phyloP scores from a whole-genome alignment of 768 basidiomycete species.

The Rhodotorula kratochvilovae region DNA sequence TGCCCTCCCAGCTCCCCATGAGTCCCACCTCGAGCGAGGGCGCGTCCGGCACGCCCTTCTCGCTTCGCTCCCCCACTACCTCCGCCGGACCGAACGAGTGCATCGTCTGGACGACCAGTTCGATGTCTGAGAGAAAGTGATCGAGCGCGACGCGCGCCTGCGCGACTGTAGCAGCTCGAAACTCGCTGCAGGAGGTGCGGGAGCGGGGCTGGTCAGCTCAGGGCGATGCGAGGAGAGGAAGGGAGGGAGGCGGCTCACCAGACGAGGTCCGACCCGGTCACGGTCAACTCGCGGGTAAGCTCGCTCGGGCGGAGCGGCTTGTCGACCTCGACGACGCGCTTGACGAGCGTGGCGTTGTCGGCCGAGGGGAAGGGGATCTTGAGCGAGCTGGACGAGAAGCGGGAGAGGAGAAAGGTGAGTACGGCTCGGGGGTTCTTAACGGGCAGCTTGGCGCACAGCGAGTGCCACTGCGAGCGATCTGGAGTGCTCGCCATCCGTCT shows the following conservation, averaged over 20 bases:
- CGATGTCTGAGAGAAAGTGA: constrained; percentile 32
- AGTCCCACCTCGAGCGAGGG: constrained; percentile 30
- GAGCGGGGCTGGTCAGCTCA: neutral
- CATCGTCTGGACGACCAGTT: constrained; percentile 40
- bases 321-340: constrained; percentile 35
- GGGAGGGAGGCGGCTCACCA: constrained; percentile 7
- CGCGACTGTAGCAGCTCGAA: constrained; percentile 12
- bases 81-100: constrained; percentile 30
- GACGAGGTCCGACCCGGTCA: constrained; percentile 9
- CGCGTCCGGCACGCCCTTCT: constrained; percentile 2
- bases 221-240: neutral
- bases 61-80: neutral
- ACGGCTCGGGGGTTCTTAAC: no score
- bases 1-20: constrained; percentile 30
- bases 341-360: constrained; percentile 24
- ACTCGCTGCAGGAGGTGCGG: neutral
- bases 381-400: constrained; percentile 17
- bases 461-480: constrained; percentile 21
- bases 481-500: neutral
- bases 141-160: constrained; percentile 37
- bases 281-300: constrained; percentile 9
- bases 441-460: constrained; percentile 2
- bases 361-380: constrained; percentile 27
- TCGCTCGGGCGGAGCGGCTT: constrained; percentile 15
- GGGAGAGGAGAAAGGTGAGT: no score